phyloP scores from a whole-genome alignment of 2,329 filamentous ascomycete genomes.

The Aspergillus novoparasiticus region DNA sequence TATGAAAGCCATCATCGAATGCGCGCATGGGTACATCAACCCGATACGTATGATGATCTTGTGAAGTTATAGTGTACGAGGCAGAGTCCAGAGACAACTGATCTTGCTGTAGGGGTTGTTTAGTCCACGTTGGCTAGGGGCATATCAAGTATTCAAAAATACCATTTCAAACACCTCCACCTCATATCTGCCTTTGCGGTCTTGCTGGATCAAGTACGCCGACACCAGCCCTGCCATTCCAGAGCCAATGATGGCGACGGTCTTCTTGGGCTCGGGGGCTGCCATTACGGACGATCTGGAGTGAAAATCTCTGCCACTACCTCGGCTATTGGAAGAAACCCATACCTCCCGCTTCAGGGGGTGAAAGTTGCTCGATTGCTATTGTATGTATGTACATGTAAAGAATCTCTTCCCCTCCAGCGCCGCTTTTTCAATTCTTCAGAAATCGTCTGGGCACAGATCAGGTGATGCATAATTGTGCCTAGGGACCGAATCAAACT shows the following conservation, averaged over 20 bases:
- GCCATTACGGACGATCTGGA: not conserved
- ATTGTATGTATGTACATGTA: not conserved
- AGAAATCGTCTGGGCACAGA: not conserved
- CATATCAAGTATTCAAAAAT: constrained; percentile 12
- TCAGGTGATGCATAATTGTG: not conserved
- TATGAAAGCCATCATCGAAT: constrained; percentile 57
- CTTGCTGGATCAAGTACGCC: constrained; percentile 48
- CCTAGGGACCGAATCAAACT: not conserved
- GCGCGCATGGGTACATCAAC: constrained; percentile 57
- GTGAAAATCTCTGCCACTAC: not conserved
- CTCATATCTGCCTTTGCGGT: constrained; percentile 42
- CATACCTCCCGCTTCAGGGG: not conserved
- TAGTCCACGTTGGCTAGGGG: not conserved
- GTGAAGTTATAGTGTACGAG: constrained; percentile 40
- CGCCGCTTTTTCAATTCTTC: not conserved
- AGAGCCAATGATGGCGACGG: constrained; percentile 51
- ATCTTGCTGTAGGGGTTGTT: constrained; percentile 36
- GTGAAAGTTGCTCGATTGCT: not conserved
- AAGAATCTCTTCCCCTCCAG: not conserved
- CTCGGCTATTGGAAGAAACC: not conserved
- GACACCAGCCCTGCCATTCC: constrained; percentile 54
- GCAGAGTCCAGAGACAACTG: constrained; percentile 50
- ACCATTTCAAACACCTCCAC: constrained; percentile 53
- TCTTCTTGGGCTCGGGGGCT: constrained; percentile 1
- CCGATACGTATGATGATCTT: constrained; percentile 29